phyloP scores from a whole-genome alignment of 2,329 filamentous ascomycete species.

The Paramyrothecium sp. region DNA sequence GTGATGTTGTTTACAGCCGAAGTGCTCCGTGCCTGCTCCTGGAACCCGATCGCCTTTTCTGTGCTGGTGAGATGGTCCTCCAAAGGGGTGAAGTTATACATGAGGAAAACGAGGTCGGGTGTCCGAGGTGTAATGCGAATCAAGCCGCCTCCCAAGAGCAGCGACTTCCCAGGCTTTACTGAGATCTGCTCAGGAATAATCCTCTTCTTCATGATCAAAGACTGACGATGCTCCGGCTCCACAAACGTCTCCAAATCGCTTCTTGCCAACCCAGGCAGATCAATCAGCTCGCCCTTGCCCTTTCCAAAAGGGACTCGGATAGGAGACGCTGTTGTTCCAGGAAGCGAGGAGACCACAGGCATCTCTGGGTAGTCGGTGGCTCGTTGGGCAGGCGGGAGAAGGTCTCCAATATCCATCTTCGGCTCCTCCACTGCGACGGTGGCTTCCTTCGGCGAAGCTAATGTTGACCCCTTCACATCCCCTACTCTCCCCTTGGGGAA shows the following conservation, averaged over 20 bases:
- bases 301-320: slow-evolving; percentile 89
- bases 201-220: slow-evolving; percentile 76
- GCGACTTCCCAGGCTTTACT: slow-evolving; percentile 73
- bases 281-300: slow-evolving; percentile 86
- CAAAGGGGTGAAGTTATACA: slow-evolving; percentile 85
- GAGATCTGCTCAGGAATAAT: slow-evolving; percentile 70
- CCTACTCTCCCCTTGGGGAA: slow-evolving; percentile 73
- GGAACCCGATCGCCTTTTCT: slow-evolving; percentile 74
- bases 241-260: slow-evolving; percentile 72
- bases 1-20: slow-evolving; percentile 64
- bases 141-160: slow-evolving; percentile 77
- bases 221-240: slow-evolving; percentile 59
- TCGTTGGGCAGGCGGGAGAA: slow-evolving; percentile 74
- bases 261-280: slow-evolving; percentile 82
- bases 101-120: slow-evolving; percentile 64
- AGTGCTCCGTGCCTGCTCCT: slow-evolving; percentile 58
- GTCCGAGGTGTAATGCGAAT: slow-evolving; percentile 78
- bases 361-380: slow-evolving; percentile 79
- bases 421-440: slow-evolving; percentile 9
- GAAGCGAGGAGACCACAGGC: slow-evolving; percentile 81
- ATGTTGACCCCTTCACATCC: slow-evolving; percentile 9
- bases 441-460: slow-evolving; percentile 3
- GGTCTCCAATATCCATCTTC: slow-evolving; percentile 41
- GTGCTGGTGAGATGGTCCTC: slow-evolving; percentile 74
- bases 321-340: slow-evolving; percentile 91